Evolutionary conservation across 2,329 filamentous ascomycete genomes (phyloP).

Genomic region (Colletotrichum sp.): DNA sequence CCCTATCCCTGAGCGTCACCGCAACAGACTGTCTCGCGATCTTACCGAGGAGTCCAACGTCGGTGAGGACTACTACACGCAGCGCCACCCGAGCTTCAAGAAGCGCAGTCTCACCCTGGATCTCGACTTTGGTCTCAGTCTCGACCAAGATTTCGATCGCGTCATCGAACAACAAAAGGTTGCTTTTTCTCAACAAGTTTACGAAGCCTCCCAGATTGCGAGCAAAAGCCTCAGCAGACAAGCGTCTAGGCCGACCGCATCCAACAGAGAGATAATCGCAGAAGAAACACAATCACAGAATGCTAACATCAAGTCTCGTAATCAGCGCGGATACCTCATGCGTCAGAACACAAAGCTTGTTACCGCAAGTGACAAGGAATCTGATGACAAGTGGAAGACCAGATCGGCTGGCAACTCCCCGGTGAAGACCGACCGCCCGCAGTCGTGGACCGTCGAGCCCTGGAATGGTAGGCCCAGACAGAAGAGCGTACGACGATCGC

Average conservation of each 20-base stretch:
- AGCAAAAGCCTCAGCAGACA: constrained; percentile 44
- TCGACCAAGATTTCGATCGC: constrained; percentile 92
- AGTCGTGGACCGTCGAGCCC: constrained; percentile 95
- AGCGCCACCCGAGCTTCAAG: constrained; percentile 76
- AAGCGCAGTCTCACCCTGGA: constrained; percentile 83
- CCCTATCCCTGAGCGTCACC: constrained; percentile 66
- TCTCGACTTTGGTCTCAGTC: constrained; percentile 82
- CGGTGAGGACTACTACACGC: constrained; percentile 50
- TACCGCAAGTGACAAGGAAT: constrained; percentile 81
- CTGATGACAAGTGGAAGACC: constrained; percentile 57
- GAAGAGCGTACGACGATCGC: constrained; percentile 63
- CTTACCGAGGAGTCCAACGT: constrained; percentile 42
- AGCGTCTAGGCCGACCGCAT: constrained; percentile 42
- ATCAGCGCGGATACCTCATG: constrained; percentile 98
- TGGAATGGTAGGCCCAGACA: constrained; percentile 86
- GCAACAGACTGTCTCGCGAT: constrained; percentile 58
- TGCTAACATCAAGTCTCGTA: constrained; percentile 68
- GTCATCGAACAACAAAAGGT: constrained; percentile 98
- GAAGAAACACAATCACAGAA: constrained; percentile 32
- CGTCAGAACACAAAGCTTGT: constrained; percentile 98
- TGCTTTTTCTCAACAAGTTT: constrained; percentile 50
- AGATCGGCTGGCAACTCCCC: constrained; percentile 73
- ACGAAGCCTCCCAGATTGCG: constrained; percentile 16
- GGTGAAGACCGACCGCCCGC: constrained; percentile 77
- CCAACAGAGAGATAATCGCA: not conserved